These are phyloP conservation scores for Leishmania amazonensis DNA, from an alignment of 208 protist species.

Conservation along the genomic window DNA sequence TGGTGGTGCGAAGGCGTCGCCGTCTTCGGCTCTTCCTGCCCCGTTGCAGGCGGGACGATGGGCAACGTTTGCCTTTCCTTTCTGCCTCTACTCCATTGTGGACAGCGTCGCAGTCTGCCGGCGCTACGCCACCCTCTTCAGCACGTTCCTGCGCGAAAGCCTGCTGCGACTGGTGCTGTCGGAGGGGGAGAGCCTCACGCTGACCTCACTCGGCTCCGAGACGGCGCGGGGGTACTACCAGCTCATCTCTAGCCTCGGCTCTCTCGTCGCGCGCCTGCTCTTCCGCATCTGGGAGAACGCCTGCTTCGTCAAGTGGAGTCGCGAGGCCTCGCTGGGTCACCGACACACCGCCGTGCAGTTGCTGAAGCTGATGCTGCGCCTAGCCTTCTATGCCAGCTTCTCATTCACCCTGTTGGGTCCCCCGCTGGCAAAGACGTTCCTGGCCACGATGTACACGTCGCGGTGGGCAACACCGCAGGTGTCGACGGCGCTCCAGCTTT, in stretches of 20 bases:
- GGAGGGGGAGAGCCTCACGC: slow-evolving; percentile 88
- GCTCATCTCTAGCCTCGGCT: slow-evolving; percentile 86
- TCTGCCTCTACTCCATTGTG: slow-evolving; percentile 25
- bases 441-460: slow-evolving; percentile 73
- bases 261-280: slow-evolving; percentile 83
- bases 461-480: slow-evolving; percentile 72
- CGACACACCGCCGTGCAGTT: slow-evolving; percentile 39
- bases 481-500: slow-evolving; percentile 74
- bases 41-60: background rate
- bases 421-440: slow-evolving; percentile 48
- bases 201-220: slow-evolving; percentile 62
- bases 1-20: background rate
- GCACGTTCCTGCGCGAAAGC: slow-evolving; percentile 81
- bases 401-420: slow-evolving; percentile 75
- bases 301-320: slow-evolving; percentile 83
- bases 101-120: slow-evolving; percentile 7
- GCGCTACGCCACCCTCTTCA: slow-evolving; percentile 38
- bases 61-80: slow-evolving; percentile 32
- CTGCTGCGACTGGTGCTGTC: slow-evolving; percentile 81
- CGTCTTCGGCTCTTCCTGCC: background rate
- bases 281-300: slow-evolving; percentile 93
- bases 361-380: slow-evolving; percentile 75
- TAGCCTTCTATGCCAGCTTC: slow-evolving; percentile 73
- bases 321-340: slow-evolving; percentile 44
- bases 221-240: slow-evolving; percentile 87